Conservation (phyloP, 148 eudicot species). For the Linanthus parryae region DNA sequence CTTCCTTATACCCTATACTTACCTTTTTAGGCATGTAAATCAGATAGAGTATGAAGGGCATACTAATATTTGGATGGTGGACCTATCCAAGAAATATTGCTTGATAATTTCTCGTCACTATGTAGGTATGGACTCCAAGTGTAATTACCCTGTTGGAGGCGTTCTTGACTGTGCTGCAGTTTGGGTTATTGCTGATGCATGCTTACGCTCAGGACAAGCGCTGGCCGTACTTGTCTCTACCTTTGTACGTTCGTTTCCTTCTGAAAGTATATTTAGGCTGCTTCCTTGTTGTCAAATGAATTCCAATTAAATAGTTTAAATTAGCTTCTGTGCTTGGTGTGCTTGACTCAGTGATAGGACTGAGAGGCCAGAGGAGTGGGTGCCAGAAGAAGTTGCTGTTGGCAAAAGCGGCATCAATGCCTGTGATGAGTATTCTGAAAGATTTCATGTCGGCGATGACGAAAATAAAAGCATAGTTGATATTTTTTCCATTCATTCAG, state of each 20-base stretch:
- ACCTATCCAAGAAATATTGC: background rate
- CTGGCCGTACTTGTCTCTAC: conserved; percentile 86
- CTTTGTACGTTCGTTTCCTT: conserved; percentile 85
- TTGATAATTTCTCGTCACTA: conserved; percentile 6
- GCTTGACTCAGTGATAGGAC: conserved; percentile 41
- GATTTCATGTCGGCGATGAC: conserved; percentile 26
- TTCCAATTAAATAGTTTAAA: too few relatives aligned
- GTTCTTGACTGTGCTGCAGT: conserved; percentile 70
- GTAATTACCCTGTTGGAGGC: conserved; percentile 79
- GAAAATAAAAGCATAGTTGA: conserved; percentile 34
- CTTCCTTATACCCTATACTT: background rate
- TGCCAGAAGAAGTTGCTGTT: conserved; percentile 49
- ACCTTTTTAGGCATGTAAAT: background rate
- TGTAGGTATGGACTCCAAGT: conserved; percentile 87
- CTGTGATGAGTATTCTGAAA: conserved; percentile 26
- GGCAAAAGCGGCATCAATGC: conserved; percentile 14
- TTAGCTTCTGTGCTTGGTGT: background rate
- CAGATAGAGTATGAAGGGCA: background rate
- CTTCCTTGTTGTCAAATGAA: too few relatives aligned
- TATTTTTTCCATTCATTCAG: conserved; percentile 62
- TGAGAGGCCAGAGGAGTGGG: conserved; percentile 89
- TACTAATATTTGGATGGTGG: background rate
- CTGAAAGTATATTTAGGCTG: too few relatives aligned
- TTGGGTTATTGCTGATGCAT: conserved; percentile 65
- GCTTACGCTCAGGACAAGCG: conserved; percentile 94